Percentiles rank a stretch among this genome's conserved stretches.
Conservation (phyloP, 2,329 filamentous ascomycete species). For the Microascus cirrosus region DNA sequence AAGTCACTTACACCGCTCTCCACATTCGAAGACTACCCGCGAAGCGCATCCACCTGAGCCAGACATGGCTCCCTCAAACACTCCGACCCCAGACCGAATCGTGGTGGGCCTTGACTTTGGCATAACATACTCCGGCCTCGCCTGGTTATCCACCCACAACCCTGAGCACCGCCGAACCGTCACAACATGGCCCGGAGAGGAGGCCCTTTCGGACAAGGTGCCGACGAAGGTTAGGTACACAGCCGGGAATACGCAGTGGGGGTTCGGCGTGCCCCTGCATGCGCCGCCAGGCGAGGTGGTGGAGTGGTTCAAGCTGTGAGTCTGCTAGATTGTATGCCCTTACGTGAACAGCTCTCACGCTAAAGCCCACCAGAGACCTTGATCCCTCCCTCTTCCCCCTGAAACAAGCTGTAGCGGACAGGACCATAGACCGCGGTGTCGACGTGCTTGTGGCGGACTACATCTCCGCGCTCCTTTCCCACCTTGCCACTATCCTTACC, state of each 20-base stretch:
- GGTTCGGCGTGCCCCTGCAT: constrained; percentile 31
- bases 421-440: constrained; percentile 17
- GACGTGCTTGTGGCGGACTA: constrained; percentile 34
- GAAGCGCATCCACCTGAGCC: background rate
- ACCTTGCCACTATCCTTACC: constrained; percentile 33
- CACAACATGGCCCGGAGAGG: constrained; percentile 31
- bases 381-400: constrained; percentile 22
- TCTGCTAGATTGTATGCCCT: constrained; percentile 3
- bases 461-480: constrained; percentile 32
- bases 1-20: background rate
- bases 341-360: background rate
- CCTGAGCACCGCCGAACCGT: constrained; percentile 29
- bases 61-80: background rate
- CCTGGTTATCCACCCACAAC: constrained; percentile 33
- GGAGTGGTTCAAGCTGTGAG: constrained; percentile 41
- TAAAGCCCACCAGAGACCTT: constrained; percentile 16
- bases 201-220: constrained; percentile 32
- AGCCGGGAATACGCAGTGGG: constrained; percentile 32
- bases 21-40: background rate
- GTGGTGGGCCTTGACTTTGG: constrained; percentile 45
- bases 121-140: constrained; percentile 44
- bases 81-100: constrained; percentile 17
- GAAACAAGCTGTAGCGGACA: constrained; percentile 15
- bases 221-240: constrained; percentile 35
- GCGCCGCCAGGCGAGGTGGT: constrained; percentile 24